Percentiles rank a stretch among this genome's conserved stretches.
Evolutionary conservation across 306 rosid species (phyloP).

Genomic region (Prunus armeniaca): DNA sequence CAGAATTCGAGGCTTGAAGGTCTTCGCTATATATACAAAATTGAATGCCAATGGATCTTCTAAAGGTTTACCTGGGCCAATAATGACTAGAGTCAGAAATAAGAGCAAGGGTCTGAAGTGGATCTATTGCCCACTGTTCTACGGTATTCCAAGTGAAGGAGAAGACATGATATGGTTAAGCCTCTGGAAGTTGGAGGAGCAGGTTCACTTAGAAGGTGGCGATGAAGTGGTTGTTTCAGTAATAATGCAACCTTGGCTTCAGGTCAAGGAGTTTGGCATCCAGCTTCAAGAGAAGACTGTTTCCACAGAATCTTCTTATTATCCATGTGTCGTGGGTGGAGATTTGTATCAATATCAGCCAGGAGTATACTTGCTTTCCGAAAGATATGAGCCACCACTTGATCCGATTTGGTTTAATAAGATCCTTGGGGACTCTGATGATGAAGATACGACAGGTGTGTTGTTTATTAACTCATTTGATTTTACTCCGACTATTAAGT

Average conservation of each 20-base stretch:
- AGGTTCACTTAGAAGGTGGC: neutral
- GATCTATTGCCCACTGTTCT: neutral
- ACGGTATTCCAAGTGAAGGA: neutral
- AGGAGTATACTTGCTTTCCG: no score
- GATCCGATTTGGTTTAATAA: no score
- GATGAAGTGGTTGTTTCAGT: neutral
- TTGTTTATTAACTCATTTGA: no score
- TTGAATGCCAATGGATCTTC: accelerated
- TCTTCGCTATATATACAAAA: neutral
- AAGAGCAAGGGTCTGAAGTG: neutral
- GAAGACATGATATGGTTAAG: neutral
- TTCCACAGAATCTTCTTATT: no score
- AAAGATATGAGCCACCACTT: no score
- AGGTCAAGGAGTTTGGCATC: neutral
- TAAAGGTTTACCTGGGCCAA: neutral
- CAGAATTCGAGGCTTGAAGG: neutral
- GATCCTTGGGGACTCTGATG: no score
- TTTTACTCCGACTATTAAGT: no score
- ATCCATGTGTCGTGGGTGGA: no score
- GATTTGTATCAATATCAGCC: no score
- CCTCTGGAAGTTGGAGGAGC: neutral
- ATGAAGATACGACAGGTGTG: no score
- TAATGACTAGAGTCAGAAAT: neutral
- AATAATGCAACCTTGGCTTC: neutral
- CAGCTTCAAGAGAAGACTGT: no score